These are phyloP conservation scores for Petunia axillaris DNA, from an alignment of 257 asterid genomes.

Conservation along the genomic window DNA sequence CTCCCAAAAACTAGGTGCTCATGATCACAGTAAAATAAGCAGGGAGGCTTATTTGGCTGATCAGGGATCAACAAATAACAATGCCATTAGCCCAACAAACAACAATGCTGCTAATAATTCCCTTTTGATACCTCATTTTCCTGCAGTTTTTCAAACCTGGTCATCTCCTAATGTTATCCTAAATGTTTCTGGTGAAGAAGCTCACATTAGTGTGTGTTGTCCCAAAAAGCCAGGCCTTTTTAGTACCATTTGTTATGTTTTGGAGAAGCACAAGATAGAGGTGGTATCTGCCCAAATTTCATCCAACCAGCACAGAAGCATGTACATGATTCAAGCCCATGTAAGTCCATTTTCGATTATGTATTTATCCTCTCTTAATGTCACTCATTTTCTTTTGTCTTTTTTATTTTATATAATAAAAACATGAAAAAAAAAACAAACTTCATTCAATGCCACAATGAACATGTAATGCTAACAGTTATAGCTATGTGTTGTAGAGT, in stretches of 20 bases:
- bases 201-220: slow-evolving; percentile 60
- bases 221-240: slow-evolving; percentile 49
- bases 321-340: slow-evolving; percentile 60
- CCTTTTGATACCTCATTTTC: slow-evolving; percentile 30
- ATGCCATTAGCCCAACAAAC: slow-evolving; percentile 20
- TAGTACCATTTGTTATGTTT: slow-evolving; percentile 44
- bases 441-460: not conserved
- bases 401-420: not conserved
- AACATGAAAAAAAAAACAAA: not conserved
- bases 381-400: not conserved
- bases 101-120: slow-evolving; percentile 26
- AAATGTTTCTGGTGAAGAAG: slow-evolving; percentile 56
- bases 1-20: slow-evolving; percentile 27
- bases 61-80: slow-evolving; percentile 38
- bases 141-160: slow-evolving; percentile 49
- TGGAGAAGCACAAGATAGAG: slow-evolving; percentile 61
- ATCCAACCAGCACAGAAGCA: slow-evolving; percentile 37
- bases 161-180: slow-evolving; percentile 56
- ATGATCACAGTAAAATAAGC: not conserved
- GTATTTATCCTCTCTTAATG: not conserved
- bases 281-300: slow-evolving; percentile 55
- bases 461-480: not conserved
- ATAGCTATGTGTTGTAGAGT: not conserved
- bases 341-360: slow-evolving; percentile 39
- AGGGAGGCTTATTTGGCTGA: slow-evolving; percentile 62